A percentile compares a stretch with the other conserved stretches of the same genome.
Conservation (phyloP, 1,284 basidiomycete species). For the Austroboletus niveus region DNA sequence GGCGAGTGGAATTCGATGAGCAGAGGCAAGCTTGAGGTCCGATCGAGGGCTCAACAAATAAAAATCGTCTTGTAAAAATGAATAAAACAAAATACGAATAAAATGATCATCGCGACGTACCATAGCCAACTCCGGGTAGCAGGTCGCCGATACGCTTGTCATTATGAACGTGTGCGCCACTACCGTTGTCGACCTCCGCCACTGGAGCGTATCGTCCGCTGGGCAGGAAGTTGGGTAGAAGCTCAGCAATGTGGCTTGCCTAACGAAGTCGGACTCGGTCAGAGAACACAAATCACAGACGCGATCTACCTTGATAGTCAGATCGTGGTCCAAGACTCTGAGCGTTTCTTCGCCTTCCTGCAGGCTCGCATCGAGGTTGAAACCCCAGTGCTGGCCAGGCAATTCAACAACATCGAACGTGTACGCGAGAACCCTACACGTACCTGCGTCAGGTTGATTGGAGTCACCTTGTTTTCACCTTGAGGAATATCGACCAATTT, state of each 20-base stretch:
- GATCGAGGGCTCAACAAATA: slow-evolving; percentile 49
- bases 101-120: slow-evolving; percentile 33
- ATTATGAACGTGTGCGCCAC: slow-evolving; percentile 44
- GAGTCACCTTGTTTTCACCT: slow-evolving; percentile 47
- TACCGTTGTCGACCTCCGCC: slow-evolving; percentile 38
- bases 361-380: slow-evolving; percentile 72
- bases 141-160: slow-evolving; percentile 54
- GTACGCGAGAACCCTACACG: background rate
- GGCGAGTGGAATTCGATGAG: slow-evolving; percentile 33
- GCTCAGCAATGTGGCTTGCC: slow-evolving; percentile 56
- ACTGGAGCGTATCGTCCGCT: slow-evolving; percentile 52
- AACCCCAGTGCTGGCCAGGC: slow-evolving; percentile 66
- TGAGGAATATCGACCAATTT: slow-evolving; percentile 45
- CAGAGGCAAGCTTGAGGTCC: slow-evolving; percentile 40
- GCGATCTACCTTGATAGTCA: slow-evolving; percentile 52
- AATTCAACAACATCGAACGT: background rate
- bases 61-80: slow-evolving; percentile 52
- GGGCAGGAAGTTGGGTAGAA: slow-evolving; percentile 48
- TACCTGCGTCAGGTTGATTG: slow-evolving; percentile 73
- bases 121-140: slow-evolving; percentile 59
- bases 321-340: slow-evolving; percentile 53
- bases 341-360: slow-evolving; percentile 40
- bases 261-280: slow-evolving; percentile 17
- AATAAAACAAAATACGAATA: background rate
- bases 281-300: background rate